Evolutionary conservation across 768 basidiomycete genomes (phyloP).

Genomic region (Mycena galericulata): DNA sequence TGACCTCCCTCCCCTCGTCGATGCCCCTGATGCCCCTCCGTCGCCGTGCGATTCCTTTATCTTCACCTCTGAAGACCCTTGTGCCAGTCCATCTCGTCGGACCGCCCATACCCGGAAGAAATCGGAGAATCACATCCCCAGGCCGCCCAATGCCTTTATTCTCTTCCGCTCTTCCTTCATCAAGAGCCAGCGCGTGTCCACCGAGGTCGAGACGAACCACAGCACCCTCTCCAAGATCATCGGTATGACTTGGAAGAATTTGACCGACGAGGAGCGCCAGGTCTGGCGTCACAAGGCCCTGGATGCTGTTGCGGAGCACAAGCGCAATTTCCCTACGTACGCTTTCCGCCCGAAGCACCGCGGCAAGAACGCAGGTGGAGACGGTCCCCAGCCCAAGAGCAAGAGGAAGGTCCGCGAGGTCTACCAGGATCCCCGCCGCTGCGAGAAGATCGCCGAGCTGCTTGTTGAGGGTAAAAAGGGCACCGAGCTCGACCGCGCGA

Average conservation of each 20-base stretch:
- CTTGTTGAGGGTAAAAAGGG: slow-evolving; percentile 69
- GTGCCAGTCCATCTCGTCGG: slow-evolving; percentile 40
- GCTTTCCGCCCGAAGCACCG: slow-evolving; percentile 76
- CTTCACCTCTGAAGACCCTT: slow-evolving; percentile 55
- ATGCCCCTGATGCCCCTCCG: slow-evolving; percentile 34
- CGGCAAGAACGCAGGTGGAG: slow-evolving; percentile 52
- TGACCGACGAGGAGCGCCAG: slow-evolving; percentile 65
- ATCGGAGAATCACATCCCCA: slow-evolving; percentile 68
- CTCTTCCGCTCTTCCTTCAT: slow-evolving; percentile 72
- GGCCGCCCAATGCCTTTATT: slow-evolving; percentile 73
- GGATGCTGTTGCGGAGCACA: slow-evolving; percentile 78
- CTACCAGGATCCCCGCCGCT: slow-evolving; percentile 72
- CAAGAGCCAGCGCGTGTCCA: slow-evolving; percentile 67
- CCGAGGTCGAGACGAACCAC: slow-evolving; percentile 70
- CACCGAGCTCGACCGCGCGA: slow-evolving; percentile 64
- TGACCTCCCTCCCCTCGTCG: slow-evolving; percentile 47
- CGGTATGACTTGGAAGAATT: slow-evolving; percentile 71
- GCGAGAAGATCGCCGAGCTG: slow-evolving; percentile 75
- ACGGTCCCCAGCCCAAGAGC: slow-evolving; percentile 18
- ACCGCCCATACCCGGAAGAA: slow-evolving; percentile 63
- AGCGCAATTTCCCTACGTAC: slow-evolving; percentile 80
- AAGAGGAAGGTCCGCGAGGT: slow-evolving; percentile 73
- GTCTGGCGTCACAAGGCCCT: slow-evolving; percentile 83
- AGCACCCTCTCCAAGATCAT: slow-evolving; percentile 73
- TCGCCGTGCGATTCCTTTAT: slow-evolving; percentile 50